Evolutionary conservation across 225 moss, liverwort and hornwort species (phyloP).

Genomic region (Physcomitrellopsis africana): DNA sequence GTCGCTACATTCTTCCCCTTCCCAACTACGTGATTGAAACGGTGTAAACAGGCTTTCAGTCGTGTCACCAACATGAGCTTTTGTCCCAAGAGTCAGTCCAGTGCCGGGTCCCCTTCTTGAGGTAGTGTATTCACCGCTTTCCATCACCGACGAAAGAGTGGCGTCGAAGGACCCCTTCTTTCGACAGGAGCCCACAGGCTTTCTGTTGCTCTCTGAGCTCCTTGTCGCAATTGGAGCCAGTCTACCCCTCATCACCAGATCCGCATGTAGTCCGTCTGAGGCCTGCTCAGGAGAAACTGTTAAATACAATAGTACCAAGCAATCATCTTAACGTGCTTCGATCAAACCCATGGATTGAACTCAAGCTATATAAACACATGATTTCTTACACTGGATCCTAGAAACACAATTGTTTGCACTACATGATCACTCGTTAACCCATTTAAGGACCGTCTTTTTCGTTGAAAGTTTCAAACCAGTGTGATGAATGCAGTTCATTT

Average conservation of each 20-base stretch:
- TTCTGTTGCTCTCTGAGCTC: conserved; percentile 34
- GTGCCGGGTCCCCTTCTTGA: conserved; percentile 12
- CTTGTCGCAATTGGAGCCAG: conserved; percentile 40
- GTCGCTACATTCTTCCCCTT: conserved; percentile 75
- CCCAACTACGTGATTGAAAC: conserved; percentile 47
- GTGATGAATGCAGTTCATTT: not conserved
- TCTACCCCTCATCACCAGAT: conserved; percentile 45
- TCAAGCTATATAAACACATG: not conserved
- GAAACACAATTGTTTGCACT: not conserved
- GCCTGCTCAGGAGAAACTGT: conserved; percentile 31
- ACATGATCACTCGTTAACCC: too few relatives aligned
- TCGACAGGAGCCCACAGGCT: conserved; percentile 43
- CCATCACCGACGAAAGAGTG: conserved; percentile 55
- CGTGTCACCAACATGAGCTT: conserved; percentile 45
- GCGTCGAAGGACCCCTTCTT: conserved; percentile 61
- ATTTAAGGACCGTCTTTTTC: too few relatives aligned
- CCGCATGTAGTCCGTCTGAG: conserved; percentile 35
- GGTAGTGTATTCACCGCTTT: conserved; percentile 42
- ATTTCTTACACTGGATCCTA: not conserved
- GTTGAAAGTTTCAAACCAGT: not conserved
- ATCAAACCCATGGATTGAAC: not conserved
- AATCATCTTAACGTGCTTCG: not conserved
- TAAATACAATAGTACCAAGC: not conserved
- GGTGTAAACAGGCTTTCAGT: conserved; percentile 47
- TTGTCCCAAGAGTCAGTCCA: conserved; percentile 30